Evolutionary conservation across 1,284 basidiomycete species (phyloP), one percentile per base, ranked within the genome.

Genomic region (Taiwanofungus camphoratus): DNA sequence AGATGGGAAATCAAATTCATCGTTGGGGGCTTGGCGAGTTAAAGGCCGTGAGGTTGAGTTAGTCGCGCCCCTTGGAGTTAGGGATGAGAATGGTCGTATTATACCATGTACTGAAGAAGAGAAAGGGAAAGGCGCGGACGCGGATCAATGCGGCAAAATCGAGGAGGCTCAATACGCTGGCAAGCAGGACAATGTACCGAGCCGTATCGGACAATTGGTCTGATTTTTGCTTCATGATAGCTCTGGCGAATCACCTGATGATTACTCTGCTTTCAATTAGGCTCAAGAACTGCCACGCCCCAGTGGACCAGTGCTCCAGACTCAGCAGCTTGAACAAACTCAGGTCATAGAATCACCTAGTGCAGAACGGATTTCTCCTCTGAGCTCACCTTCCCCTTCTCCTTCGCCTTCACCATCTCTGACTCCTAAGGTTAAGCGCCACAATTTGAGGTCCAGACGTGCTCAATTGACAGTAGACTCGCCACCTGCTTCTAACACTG

Each of bases 201-300:
- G 66, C 8, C 68, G 69, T 41, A 68, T 87, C 20, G 69, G 71
- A 24, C 69, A 82, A 45, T 61, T 87, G 49, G 83, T 84, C 50
- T 46, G 68, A n/a, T 4, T n/a, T 31, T 40, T 26, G 13, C 22
- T 32, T 27, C 32, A 24, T 39, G 46, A 45, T 29, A n/a, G 26
- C 8, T 9, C n/a, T 18, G 37, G 20, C 1, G 22, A 49, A 12
- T 22, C 6, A 18, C 9, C 38, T 48, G 6, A 46, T 12, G 1
- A n/a, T 18, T 1, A n/a, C 9, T 3, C n/a, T 2, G n/a, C 1
- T 5, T 19, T 18, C 21, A 9, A 5, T 19, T 33, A 56, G 54
- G 46, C 51, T 19, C 39, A 43, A 19, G 27, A 23, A 6, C 18
- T n/a, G n/a, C 32, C 19, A 3, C 43, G 42, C 6, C 18, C 32